Conservation (phyloP, 1,284 basidiomycete species). For the Tranzscheliella williamsii region DNA sequence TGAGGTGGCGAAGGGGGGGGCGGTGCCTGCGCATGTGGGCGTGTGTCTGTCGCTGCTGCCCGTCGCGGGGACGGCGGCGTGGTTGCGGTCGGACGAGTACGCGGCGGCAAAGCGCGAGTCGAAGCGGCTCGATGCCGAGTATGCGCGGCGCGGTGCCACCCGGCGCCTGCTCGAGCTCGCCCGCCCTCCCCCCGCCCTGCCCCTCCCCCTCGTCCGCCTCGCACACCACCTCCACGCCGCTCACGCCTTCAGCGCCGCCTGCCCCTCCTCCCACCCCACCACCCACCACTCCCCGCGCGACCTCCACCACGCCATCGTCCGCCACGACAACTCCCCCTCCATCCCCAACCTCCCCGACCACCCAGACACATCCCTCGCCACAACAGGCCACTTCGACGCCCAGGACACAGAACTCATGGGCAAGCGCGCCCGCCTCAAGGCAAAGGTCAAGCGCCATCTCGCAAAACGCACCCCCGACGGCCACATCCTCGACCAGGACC, state of each 20-base stretch:
- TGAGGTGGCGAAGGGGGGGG: constrained; percentile 11
- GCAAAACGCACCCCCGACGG: constrained; percentile 42
- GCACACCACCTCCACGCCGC: constrained; percentile 45
- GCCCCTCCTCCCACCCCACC: constrained; percentile 33
- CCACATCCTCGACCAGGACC: constrained; percentile 42
- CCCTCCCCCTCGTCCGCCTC: constrained; percentile 30
- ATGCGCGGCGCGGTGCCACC: constrained; percentile 34
- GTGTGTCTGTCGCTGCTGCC: constrained; percentile 42
- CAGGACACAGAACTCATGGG: constrained; percentile 34
- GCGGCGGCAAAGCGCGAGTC: constrained; percentile 30
- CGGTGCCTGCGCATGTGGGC: constrained; percentile 40
- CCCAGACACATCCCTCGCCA: neutral
- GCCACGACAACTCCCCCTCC: constrained; percentile 32
- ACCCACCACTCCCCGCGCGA: constrained; percentile 47
- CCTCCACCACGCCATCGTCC: constrained; percentile 46
- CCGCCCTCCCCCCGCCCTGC: constrained; percentile 31
- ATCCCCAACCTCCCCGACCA: constrained; percentile 4
- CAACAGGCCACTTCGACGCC: constrained; percentile 21
- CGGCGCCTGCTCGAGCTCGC: constrained; percentile 35
- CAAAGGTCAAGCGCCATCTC: constrained; percentile 34
- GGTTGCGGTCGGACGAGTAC: constrained; percentile 21
- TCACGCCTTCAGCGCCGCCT: constrained; percentile 43
- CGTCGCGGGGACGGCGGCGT: constrained; percentile 3
- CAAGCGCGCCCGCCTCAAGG: constrained; percentile 35
- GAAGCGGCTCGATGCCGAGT: constrained; percentile 34